phyloP scores from a whole-genome alignment of 805 yeast species.

The Lipomyces orientalis region DNA sequence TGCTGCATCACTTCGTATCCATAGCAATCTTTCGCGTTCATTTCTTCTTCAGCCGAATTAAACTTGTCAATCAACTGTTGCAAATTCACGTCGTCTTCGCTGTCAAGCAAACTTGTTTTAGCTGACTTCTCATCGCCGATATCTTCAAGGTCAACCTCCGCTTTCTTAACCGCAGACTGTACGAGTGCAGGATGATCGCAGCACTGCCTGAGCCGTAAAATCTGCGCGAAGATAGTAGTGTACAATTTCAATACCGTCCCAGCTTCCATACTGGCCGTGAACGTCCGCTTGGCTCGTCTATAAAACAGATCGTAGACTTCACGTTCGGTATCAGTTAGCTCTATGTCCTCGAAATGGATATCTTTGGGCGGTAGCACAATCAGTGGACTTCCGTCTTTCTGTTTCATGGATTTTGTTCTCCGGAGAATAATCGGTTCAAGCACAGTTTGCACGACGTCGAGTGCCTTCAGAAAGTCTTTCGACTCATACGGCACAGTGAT shows the following conservation, averaged over 20 bases:
- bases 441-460: constrained; percentile 83
- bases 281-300: constrained; percentile 61
- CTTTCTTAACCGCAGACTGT: constrained; percentile 48
- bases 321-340: constrained; percentile 69
- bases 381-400: constrained; percentile 69
- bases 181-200: constrained; percentile 84
- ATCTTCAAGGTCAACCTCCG: constrained; percentile 49
- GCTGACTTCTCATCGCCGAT: constrained; percentile 30
- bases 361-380: constrained; percentile 80
- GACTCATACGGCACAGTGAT: constrained; percentile 83
- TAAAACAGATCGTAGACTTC: constrained; percentile 71
- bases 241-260: constrained; percentile 77
- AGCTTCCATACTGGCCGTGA: constrained; percentile 39
- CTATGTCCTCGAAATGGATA: constrained; percentile 68
- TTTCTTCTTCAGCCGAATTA: constrained; percentile 22
- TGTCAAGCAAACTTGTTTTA: constrained; percentile 26
- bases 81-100: constrained; percentile 41
- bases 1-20: constrained; percentile 42
- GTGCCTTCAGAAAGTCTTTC: constrained; percentile 69
- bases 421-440: constrained; percentile 82
- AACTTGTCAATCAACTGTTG: constrained; percentile 34
- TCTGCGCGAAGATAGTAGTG: constrained; percentile 80
- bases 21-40: constrained; percentile 26
- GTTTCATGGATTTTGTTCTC: constrained; percentile 85
- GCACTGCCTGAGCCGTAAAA: constrained; percentile 80